phyloP scores from a whole-genome alignment of 2,329 filamentous ascomycete genomes.

The Pezicula carpinea region DNA sequence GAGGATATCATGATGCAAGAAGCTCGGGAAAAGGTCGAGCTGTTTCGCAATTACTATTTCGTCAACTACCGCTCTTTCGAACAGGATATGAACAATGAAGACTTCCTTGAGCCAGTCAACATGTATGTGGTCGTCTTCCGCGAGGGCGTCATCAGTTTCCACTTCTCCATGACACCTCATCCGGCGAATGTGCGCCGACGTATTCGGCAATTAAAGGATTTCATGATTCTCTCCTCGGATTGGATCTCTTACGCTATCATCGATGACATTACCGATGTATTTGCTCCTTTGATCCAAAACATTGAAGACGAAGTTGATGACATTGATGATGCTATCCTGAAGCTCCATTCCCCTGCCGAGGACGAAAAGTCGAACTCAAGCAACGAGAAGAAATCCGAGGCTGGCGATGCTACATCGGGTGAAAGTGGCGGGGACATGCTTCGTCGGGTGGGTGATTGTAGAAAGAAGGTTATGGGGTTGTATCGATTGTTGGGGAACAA shows the following conservation, averaged over 20 bases:
- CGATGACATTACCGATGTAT: conserved; percentile 97
- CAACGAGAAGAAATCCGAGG: conserved; percentile 40
- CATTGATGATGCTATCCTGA: conserved; percentile 87
- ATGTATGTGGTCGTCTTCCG: conserved; percentile 97
- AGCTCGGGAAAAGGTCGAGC: conserved; percentile 93
- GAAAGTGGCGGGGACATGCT: conserved; percentile 75
- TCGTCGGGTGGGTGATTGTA: conserved; percentile 83
- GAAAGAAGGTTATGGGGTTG: conserved; percentile 95
- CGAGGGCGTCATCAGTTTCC: conserved; percentile 92
- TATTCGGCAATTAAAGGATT: conserved; percentile 90
- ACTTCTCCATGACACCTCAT: conserved; percentile 94
- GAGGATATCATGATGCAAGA: conserved; percentile 98
- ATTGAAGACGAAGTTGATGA: conserved; percentile 97
- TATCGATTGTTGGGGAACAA: conserved; percentile 94
- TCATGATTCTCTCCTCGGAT: conserved; percentile 85
- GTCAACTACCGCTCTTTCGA: conserved; percentile 98
- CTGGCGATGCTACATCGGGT: conserved; percentile 31
- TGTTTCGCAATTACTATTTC: conserved; percentile 97
- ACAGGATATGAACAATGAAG: conserved; percentile 82
- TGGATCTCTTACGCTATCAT: conserved; percentile 99
- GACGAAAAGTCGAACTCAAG: conserved; percentile 38
- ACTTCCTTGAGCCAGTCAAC: conserved; percentile 92
- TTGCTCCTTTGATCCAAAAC: conserved; percentile 82
- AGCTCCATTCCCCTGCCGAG: conserved; percentile 60
- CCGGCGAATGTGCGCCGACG: conserved; percentile 91